Conservation (phyloP, 2,329 filamentous ascomycete genomes). For the Apiospora saccharicola region DNA sequence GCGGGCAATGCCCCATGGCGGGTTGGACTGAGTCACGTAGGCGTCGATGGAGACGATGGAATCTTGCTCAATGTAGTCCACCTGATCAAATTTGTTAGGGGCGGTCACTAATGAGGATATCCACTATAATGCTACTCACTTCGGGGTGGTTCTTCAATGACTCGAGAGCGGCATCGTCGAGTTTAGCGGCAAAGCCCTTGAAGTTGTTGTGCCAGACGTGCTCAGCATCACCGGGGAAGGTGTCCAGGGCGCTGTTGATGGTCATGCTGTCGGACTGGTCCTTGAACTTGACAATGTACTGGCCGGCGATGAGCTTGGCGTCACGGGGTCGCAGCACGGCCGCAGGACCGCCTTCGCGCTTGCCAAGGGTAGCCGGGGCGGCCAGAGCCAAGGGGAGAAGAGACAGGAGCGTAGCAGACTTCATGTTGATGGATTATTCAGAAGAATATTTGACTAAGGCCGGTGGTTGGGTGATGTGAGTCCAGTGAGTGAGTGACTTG, state of each 20-base stretch:
- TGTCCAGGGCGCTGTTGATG: slow-evolving; percentile 37
- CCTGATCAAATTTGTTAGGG: slow-evolving; percentile 22
- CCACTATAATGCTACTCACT: slow-evolving; percentile 38
- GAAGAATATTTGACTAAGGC: slow-evolving; percentile 19
- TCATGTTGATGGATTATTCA: slow-evolving; percentile 29
- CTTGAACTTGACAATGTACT: slow-evolving; percentile 52
- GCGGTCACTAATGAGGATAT: neutral
- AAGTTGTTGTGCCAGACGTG: slow-evolving; percentile 34
- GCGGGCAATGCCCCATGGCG: slow-evolving; percentile 31
- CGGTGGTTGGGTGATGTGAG: slow-evolving; percentile 7
- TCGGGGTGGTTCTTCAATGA: slow-evolving; percentile 45
- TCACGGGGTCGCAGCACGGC: slow-evolving; percentile 29
- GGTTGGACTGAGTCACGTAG: slow-evolving; percentile 28
- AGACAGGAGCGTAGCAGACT: slow-evolving; percentile 29
- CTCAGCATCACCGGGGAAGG: slow-evolving; percentile 36
- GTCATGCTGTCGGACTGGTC: slow-evolving; percentile 36
- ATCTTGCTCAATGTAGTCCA: slow-evolving; percentile 37
- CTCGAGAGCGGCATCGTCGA: slow-evolving; percentile 48
- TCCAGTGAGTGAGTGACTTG: slow-evolving; percentile 23
- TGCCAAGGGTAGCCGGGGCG: slow-evolving; percentile 29
- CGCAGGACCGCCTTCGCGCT: slow-evolving; percentile 30
- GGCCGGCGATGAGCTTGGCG: slow-evolving; percentile 37
- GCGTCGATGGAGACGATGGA: slow-evolving; percentile 31
- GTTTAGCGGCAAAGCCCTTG: slow-evolving; percentile 49
- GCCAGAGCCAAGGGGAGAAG: slow-evolving; percentile 32